Conservation (phyloP, 345 rosid species). For the Firmiana major region DNA sequence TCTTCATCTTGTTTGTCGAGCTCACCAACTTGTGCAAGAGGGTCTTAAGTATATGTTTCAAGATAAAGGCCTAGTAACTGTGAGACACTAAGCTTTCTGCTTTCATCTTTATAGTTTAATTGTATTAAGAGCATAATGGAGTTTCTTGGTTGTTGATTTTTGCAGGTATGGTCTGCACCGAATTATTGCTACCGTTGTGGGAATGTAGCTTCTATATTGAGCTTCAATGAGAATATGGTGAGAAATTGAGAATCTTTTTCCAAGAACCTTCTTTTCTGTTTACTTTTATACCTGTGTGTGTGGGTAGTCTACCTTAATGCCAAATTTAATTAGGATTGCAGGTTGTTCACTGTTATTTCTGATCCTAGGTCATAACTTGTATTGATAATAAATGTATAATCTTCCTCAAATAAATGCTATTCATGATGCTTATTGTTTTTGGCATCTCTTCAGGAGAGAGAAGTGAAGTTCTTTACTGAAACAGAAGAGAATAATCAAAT, state of each 20-base stretch:
- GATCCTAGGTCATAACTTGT: background rate
- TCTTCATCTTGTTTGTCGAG: constrained; percentile 93
- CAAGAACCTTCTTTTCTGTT: background rate
- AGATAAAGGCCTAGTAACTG: constrained; percentile 98
- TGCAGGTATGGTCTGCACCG: constrained; percentile 98
- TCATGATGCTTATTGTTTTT: background rate
- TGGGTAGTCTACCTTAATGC: background rate
- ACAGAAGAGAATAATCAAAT: constrained; percentile 99
- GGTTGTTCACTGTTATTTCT: background rate
- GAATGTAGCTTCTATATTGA: constrained; percentile 95
- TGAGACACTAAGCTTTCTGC: constrained; percentile 28
- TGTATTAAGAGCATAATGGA: constrained; percentile 21
- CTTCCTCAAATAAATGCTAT: background rate
- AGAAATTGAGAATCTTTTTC: background rate
- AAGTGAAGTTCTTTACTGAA: constrained; percentile 95
- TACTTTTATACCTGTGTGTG: background rate
- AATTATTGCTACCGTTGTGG: constrained; percentile 98
- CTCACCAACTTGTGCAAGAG: constrained; percentile 99
- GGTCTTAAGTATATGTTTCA: constrained; percentile 99
- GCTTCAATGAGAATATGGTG: constrained; percentile 96
- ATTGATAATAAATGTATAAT: too few species aligned
- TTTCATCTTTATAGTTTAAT: background rate
- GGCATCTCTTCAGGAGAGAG: constrained; percentile 71
- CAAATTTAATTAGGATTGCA: background rate
- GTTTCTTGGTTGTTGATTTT: constrained; percentile 21